phyloP scores from a whole-genome alignment of 208 protist genomes.

The Novymonas esmeraldas region DNA sequence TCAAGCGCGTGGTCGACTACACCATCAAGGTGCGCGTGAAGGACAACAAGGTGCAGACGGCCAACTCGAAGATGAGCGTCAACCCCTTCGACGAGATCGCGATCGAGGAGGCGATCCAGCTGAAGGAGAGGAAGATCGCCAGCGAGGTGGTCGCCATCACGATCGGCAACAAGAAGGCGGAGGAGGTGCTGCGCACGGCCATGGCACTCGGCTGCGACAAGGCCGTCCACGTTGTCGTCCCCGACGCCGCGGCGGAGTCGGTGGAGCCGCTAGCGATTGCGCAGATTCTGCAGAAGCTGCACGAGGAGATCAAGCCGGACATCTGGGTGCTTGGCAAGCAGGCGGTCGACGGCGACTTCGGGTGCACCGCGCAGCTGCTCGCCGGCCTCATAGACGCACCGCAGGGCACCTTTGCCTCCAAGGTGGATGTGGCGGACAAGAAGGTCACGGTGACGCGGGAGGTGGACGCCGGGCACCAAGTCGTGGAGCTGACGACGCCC shows the following conservation, averaged over 20 bases:
- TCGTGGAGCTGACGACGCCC: conserved; percentile 83
- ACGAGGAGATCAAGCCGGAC: conserved; percentile 86
- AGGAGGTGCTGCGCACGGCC: conserved; percentile 92
- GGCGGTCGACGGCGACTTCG: conserved; percentile 96
- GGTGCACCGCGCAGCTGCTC: conserved; percentile 95
- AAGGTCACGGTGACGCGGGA: conserved; percentile 93
- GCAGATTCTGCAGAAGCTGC: conserved; percentile 92
- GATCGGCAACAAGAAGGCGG: conserved; percentile 89
- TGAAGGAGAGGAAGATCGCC: conserved; percentile 93
- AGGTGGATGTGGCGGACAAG: conserved; percentile 72
- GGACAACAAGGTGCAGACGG: conserved; percentile 94
- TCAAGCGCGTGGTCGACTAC: conserved; percentile 98
- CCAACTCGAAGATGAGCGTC: conserved; percentile 96
- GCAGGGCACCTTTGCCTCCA: conserved; percentile 95
- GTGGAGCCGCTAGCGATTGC: conserved; percentile 93
- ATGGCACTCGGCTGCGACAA: conserved; percentile 97
- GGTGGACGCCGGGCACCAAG: conserved; percentile 95
- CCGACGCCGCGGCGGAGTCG: conserved; percentile 59
- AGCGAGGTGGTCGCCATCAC: conserved; percentile 94
- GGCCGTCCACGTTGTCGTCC: conserved; percentile 91
- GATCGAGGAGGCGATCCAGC: conserved; percentile 94
- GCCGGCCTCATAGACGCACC: conserved; percentile 92
- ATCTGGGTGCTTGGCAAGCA: conserved; percentile 96
- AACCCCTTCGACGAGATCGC: conserved; percentile 98
- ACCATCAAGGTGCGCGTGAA: conserved; percentile 96